A percentile compares a stretch with the other conserved stretches of the same genome.
Evolutionary conservation across 306 rosid genomes (phyloP).

Genomic region (Begonia masoniana): DNA sequence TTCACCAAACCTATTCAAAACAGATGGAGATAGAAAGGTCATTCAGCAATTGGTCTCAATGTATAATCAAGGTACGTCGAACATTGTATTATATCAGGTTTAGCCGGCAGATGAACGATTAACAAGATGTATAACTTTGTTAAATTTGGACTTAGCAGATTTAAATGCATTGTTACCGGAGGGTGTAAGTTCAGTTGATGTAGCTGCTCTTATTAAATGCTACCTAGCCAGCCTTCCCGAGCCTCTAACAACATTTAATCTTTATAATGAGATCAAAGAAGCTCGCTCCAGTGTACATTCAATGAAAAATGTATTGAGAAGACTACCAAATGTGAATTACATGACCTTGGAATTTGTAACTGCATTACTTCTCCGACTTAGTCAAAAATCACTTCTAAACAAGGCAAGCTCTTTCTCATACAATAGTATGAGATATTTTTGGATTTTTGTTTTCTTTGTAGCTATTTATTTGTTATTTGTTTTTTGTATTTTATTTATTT

Average conservation of each 20-base stretch:
- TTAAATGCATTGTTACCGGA: conserved; percentile 63
- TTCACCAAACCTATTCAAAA: conserved; percentile 59
- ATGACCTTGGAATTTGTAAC: conserved; percentile 87
- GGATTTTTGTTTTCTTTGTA: no score
- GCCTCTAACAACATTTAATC: conserved; percentile 77
- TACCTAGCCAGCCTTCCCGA: conserved; percentile 94
- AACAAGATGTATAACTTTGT: conserved; percentile 2
- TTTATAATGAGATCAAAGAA: conserved; percentile 55
- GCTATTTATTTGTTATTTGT: no score
- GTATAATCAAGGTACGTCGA: conserved; percentile 65
- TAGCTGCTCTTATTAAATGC: conserved; percentile 77
- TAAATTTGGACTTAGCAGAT: conserved; percentile 27
- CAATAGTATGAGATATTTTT: no score
- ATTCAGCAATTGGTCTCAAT: conserved; percentile 74
- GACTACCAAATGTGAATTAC: conserved; percentile 77
- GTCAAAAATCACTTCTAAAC: conserved; percentile 80
- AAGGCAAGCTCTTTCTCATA: conserved; percentile 32
- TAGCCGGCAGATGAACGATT: conserved; percentile 12
- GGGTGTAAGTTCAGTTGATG: conserved; percentile 62
- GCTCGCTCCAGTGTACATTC: conserved; percentile 64
- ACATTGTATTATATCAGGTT: neutral
- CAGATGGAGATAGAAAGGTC: conserved; percentile 70
- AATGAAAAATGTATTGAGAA: conserved; percentile 67
- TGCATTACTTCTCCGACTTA: conserved; percentile 70
- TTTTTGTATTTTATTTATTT: no score